These are phyloP conservation scores for Phyllosticta citribraziliensis DNA, from an alignment of 2,329 filamentous ascomycete species.

Conservation along the genomic window DNA sequence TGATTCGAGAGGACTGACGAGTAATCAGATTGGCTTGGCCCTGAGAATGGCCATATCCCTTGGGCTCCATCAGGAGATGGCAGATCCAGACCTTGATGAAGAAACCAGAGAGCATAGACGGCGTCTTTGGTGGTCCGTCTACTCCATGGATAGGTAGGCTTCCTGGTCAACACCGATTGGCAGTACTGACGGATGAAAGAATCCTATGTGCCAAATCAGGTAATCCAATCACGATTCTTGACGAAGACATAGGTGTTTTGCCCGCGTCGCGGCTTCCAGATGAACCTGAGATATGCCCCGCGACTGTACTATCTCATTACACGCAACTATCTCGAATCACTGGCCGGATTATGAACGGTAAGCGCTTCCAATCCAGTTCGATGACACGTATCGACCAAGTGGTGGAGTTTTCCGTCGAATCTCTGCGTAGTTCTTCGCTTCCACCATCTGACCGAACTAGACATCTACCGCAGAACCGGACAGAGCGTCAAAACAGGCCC, in stretches of 20 bases:
- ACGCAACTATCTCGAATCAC: constrained; percentile 45
- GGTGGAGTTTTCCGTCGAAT: background rate
- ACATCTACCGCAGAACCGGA: constrained; percentile 37
- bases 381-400: too few species aligned
- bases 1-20: background rate
- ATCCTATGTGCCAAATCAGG: constrained; percentile 46
- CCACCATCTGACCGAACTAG: constrained; percentile 16
- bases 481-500: constrained; percentile 36
- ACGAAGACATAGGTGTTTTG: constrained; percentile 42
- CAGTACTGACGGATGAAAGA: constrained; percentile 11
- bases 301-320: constrained; percentile 42
- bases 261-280: constrained; percentile 27
- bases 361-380: too few species aligned
- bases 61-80: constrained; percentile 46
- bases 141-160: constrained; percentile 38
- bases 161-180: background rate
- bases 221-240: constrained; percentile 45
- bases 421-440: background rate
- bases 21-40: constrained; percentile 25
- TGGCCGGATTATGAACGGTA: constrained; percentile 34
- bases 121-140: constrained; percentile 48
- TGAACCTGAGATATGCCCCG: constrained; percentile 35
- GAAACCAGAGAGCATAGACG: constrained; percentile 40
- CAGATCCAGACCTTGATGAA: constrained; percentile 29
- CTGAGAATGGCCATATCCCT: constrained; percentile 49